phyloP scores from a whole-genome alignment of 2,329 filamentous ascomycete genomes.

The Aspergillus sp. region DNA sequence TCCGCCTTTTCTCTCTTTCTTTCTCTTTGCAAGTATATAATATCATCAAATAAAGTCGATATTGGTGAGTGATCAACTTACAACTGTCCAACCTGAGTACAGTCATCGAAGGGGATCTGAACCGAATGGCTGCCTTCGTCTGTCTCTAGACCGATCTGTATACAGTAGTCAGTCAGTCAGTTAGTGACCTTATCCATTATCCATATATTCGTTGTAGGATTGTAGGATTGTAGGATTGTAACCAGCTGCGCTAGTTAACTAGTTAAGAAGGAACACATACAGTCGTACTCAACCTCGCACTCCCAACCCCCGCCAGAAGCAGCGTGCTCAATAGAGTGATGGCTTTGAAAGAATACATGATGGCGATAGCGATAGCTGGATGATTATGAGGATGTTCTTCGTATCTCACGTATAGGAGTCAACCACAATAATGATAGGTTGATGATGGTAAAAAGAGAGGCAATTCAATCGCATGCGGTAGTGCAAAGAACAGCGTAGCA shows the following conservation, averaged over 20 bases:
- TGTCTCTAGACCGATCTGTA: slow-evolving; percentile 1
- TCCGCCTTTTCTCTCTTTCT: neutral
- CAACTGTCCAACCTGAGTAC: neutral
- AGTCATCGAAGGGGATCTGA: slow-evolving; percentile 3
- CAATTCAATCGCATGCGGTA: too few species aligned
- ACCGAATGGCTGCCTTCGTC: neutral
- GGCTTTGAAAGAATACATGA: neutral
- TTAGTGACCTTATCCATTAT: too few species aligned
- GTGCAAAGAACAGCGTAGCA: too few species aligned
- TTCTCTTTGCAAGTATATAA: neutral
- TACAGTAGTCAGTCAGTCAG: neutral
- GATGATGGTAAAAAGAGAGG: too few species aligned
- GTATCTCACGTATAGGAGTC: too few species aligned
- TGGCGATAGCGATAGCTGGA: neutral
- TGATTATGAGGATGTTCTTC: too few species aligned
- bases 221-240: neutral
- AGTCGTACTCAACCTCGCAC: neutral
- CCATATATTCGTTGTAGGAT: neutral
- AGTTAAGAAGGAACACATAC: neutral
- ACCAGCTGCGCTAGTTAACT: too few species aligned
- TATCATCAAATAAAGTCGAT: too few species aligned
- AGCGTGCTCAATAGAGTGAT: neutral
- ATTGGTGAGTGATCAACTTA: neutral
- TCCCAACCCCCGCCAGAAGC: neutral
- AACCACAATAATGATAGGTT: too few species aligned